These are phyloP conservation scores for Rhynchospora tenuis DNA, from an alignment of 176 grass and related monocot species.

Conservation along the genomic window DNA sequence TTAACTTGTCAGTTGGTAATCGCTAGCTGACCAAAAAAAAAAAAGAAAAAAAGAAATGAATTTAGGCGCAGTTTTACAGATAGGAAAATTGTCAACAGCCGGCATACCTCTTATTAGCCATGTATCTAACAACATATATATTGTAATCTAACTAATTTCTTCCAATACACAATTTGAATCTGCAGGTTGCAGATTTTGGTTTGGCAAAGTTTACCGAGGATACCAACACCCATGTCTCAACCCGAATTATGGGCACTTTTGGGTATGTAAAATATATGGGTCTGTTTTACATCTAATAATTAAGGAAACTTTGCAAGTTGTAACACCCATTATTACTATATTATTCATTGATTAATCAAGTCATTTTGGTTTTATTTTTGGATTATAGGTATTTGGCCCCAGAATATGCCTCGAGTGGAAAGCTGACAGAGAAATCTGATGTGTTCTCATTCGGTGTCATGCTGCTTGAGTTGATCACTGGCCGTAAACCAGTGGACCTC, in stretches of 20 bases:
- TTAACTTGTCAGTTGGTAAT: too few species aligned
- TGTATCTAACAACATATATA: not conserved
- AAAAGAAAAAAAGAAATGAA: not conserved
- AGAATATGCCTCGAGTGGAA: slow-evolving; percentile 91
- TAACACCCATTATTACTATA: not conserved
- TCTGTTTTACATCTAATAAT: not conserved
- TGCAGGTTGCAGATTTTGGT: slow-evolving; percentile 97
- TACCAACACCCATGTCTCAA: slow-evolving; percentile 93
- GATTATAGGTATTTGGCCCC: slow-evolving; percentile 74
- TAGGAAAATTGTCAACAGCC: not conserved
- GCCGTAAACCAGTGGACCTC: slow-evolving; percentile 56
- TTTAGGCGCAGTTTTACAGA: not conserved
- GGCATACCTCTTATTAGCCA: not conserved
- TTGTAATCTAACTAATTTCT: not conserved
- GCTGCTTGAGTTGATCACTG: slow-evolving; percentile 93
- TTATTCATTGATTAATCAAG: not conserved
- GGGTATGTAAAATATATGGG: slow-evolving; percentile 36
- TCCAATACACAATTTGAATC: not conserved
- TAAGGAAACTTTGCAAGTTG: not conserved
- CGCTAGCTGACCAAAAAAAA: too few species aligned
- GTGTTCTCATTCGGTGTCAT: slow-evolving; percentile 98
- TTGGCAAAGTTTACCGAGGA: slow-evolving; percentile 77
- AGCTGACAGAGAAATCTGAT: slow-evolving; percentile 89
- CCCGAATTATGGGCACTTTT: slow-evolving; percentile 95
- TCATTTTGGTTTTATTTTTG: not conserved